A percentile compares a stretch with the other conserved stretches of the same genome.
These are phyloP conservation scores for Plasmodium yoelii DNA, from an alignment of 169 alveolate genomes.

Conservation along the genomic window DNA sequence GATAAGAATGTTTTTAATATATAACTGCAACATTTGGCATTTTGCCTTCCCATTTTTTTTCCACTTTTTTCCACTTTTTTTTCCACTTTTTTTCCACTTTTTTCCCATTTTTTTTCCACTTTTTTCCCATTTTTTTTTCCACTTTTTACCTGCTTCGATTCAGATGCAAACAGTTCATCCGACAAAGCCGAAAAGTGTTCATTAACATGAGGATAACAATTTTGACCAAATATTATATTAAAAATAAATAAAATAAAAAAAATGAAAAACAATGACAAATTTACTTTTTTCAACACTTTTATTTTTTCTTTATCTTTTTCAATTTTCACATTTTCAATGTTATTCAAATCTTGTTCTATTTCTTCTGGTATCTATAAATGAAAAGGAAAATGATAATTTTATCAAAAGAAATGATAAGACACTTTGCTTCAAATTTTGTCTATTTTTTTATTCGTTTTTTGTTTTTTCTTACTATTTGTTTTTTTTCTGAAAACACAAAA, in stretches of 20 bases:
- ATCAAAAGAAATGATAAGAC: not conserved
- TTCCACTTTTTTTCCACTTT: no score
- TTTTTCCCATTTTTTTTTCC: conserved; percentile 18
- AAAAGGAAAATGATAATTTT: no score
- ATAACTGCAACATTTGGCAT: no score
- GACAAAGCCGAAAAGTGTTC: conserved; percentile 3
- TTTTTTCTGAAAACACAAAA: conserved; percentile 13
- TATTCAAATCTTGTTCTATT: not conserved
- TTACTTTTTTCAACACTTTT: conserved; percentile 10
- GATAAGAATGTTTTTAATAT: no score
- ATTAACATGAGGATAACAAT: conserved; percentile 6
- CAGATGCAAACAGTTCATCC: conserved; percentile 21
- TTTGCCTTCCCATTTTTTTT: no score
- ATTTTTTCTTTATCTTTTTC: conserved; percentile 13
- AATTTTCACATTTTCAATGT: not conserved
- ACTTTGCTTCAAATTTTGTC: not conserved
- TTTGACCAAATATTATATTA: conserved; percentile 34
- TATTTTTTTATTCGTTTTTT: not conserved
- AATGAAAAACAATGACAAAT: conserved; percentile 13
- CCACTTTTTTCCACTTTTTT: conserved; percentile 13
- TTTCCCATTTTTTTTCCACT: not conserved
- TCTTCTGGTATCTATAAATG: not conserved
- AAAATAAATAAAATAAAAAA: conserved; percentile 35
- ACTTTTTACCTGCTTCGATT: conserved; percentile 20
- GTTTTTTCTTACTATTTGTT: not conserved